Evolutionary conservation across 495 filamentous ascomycete species (phyloP).

Genomic region (Durotheca rogersii): DNA sequence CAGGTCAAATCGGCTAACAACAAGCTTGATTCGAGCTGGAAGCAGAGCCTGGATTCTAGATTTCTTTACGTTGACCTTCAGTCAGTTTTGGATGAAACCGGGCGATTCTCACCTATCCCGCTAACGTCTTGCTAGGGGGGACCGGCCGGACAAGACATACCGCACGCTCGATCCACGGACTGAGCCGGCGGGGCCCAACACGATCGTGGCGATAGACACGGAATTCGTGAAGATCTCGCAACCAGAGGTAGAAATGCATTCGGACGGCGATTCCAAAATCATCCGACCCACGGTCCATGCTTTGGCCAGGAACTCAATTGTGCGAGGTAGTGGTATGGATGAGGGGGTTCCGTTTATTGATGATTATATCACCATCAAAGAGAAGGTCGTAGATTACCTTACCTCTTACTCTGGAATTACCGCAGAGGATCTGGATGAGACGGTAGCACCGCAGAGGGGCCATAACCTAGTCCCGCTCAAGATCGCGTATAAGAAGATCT

Average conservation of each 20-base stretch:
- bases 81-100: constrained; percentile 43
- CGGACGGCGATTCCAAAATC: constrained; percentile 82
- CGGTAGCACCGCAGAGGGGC: constrained; percentile 53
- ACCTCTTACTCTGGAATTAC: constrained; percentile 91
- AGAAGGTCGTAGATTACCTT: constrained; percentile 92
- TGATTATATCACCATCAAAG: constrained; percentile 89
- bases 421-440: constrained; percentile 75
- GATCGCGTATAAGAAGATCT: constrained; percentile 94
- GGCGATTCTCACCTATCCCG: neutral
- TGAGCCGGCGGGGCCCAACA: constrained; percentile 68
- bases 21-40: constrained; percentile 81
- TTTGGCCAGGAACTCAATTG: constrained; percentile 82
- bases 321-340: constrained; percentile 71
- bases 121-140: constrained; percentile 32
- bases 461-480: constrained; percentile 87
- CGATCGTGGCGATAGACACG: constrained; percentile 85
- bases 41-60: constrained; percentile 73
- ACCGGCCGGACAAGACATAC: constrained; percentile 51
- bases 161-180: constrained; percentile 57
- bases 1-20: constrained; percentile 76
- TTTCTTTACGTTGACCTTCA: constrained; percentile 78
- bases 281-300: constrained; percentile 82
- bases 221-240: constrained; percentile 92
- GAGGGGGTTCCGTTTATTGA: constrained; percentile 91
- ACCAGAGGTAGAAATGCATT: constrained; percentile 89